A percentile compares a stretch with the other conserved stretches of the same genome.
Conservation (phyloP, 495 filamentous ascomycete genomes). For the Staphylotrichum longicolle region DNA sequence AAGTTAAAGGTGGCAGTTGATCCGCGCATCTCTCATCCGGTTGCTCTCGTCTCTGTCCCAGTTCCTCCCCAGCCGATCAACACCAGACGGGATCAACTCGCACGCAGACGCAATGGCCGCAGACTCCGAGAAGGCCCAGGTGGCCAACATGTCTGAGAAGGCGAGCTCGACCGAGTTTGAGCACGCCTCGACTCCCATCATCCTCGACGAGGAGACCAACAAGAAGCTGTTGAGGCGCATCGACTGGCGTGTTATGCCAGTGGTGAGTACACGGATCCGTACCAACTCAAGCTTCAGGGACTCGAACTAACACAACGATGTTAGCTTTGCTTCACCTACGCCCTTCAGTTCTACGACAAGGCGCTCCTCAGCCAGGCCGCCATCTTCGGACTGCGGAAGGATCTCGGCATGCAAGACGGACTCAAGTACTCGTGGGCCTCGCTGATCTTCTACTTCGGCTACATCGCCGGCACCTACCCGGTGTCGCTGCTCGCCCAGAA, state of each 20-base stretch:
- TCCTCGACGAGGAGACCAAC: conserved; percentile 7
- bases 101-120: neutral
- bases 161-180: conserved; percentile 1
- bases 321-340: conserved; percentile 17
- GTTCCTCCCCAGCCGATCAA: neutral
- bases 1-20: neutral
- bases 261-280: neutral
- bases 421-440: conserved; percentile 18
- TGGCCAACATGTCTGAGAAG: neutral
- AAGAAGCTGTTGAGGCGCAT: conserved; percentile 11
- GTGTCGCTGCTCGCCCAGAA: conserved; percentile 15
- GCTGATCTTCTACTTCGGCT: conserved; percentile 16
- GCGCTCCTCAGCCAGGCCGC: conserved; percentile 14
- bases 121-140: conserved; percentile 1
- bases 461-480: conserved; percentile 15
- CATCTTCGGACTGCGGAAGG: conserved; percentile 17
- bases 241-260: conserved; percentile 14
- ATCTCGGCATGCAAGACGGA: conserved; percentile 11
- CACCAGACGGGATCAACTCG: neutral
- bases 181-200: neutral
- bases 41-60: neutral
- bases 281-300: too few species aligned
- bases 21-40: too few species aligned
- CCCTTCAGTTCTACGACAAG: conserved; percentile 18
- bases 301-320: too few species aligned